Base-by-base conservation (phyloP, 192 early-diverging fungal genomes). In the Diversispora epigaea region DNA sequence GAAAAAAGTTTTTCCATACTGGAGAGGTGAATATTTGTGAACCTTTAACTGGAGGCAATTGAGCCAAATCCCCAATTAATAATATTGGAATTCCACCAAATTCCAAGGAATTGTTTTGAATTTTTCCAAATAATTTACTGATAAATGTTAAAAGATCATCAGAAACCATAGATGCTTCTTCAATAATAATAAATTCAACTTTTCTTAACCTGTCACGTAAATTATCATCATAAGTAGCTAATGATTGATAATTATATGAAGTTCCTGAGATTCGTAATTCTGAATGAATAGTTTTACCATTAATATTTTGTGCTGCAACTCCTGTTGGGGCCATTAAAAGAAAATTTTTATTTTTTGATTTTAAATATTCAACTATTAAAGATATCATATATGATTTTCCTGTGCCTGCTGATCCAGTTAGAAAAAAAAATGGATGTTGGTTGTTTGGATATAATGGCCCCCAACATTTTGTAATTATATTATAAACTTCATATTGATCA, bases 211-310 rank as follows among this genome's bases (percentile, higher is more conserved):
- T 19, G 6, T 56, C n/a, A 15, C 17, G 6, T n/a, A 4, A 15
- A n/a, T 9, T 56, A 56, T n/a, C 9, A 19, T 56, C 55, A 56
- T 9, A 4, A 19, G 55, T 17, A 6, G 39, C 32, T 17, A 65
- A 45, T 0, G 63, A 41, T 65, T 65, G 0, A 8, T 40, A 65
- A 1, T 45, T 5, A 2, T 0, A 2, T 14, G 6, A 4, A 4
- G 14, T n/a, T 9, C 4, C 4, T 56, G 9, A 15, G 12, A 64
- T 64, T 64, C 39, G 12, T 64, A 64, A 17, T 32, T 4, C 62
- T 10, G 62, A 64, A 39, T 64, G 62, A 14, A 64, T 64, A 4
- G 62, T 64, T 39, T 64, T 39, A 39, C 62, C 62, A 32, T 17
- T 32, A 39, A 64, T 17, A 65, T 65, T 65, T 6, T 65, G 63